These are phyloP conservation scores for Calocera cornea DNA, from an alignment of 768 basidiomycete species.

Conservation along the genomic window DNA sequence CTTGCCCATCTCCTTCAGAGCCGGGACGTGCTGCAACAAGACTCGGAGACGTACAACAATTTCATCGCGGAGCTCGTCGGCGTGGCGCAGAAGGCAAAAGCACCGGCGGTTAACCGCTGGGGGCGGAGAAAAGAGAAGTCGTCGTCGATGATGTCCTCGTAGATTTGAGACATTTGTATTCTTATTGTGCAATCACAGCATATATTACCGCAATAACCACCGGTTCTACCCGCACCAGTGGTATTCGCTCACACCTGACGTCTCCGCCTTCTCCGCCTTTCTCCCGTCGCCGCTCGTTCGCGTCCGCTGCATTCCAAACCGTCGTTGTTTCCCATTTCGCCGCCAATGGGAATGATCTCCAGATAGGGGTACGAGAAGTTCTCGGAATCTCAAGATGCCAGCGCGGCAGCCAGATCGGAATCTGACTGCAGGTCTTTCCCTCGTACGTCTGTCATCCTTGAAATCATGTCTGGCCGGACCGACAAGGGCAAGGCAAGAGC, in stretches of 20 bases:
- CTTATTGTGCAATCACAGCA: neutral
- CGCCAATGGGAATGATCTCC: neutral
- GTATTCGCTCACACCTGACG: too few relatives aligned
- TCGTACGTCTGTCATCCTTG: neutral
- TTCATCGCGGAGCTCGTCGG: slow-evolving; percentile 85
- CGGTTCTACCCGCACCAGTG: too few relatives aligned
- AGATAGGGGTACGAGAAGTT: neutral
- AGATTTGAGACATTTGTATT: neutral
- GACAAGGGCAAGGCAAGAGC: slow-evolving; percentile 39
- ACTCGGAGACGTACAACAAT: slow-evolving; percentile 78
- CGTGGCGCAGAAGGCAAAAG: slow-evolving; percentile 44
- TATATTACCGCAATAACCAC: neutral
- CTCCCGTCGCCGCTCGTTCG: too few relatives aligned
- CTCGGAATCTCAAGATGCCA: neutral
- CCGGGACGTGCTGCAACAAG: slow-evolving; percentile 69
- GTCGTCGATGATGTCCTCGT: neutral
- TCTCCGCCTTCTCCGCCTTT: too few relatives aligned
- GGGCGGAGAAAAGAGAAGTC: neutral
- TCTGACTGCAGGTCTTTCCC: neutral
- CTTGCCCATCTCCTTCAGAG: slow-evolving; percentile 73
- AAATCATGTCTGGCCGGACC: neutral
- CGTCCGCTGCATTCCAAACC: neutral
- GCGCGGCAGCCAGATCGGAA: neutral
- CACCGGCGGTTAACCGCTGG: slow-evolving; percentile 10
- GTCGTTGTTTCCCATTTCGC: neutral